These are phyloP conservation scores for Sordaria brevicollis DNA, from an alignment of 495 filamentous ascomycete species.

Conservation along the genomic window DNA sequence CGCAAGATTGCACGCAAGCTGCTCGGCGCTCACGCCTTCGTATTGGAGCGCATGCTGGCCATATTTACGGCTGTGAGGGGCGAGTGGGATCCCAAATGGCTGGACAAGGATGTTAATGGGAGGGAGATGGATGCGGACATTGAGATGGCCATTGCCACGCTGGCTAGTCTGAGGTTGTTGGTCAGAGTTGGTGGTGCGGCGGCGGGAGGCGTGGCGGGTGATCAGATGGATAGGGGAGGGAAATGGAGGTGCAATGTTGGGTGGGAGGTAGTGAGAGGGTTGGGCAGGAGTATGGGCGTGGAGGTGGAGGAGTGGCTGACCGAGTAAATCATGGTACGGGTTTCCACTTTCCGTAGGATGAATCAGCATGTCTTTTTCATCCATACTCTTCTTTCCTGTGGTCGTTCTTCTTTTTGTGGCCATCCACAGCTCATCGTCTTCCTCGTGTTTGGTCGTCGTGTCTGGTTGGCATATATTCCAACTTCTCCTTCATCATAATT, in stretches of 20 bases:
- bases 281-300: slow-evolving; percentile 60
- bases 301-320: slow-evolving; percentile 63
- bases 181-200: slow-evolving; percentile 40
- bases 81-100: slow-evolving; percentile 42
- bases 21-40: slow-evolving; percentile 68
- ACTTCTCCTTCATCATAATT: too few relatives aligned
- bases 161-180: slow-evolving; percentile 67
- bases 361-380: too few relatives aligned
- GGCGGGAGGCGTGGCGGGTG: slow-evolving; percentile 24
- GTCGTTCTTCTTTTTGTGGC: too few relatives aligned
- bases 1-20: slow-evolving; percentile 62
- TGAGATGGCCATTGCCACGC: slow-evolving; percentile 65
- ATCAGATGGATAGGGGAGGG: slow-evolving; percentile 50
- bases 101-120: slow-evolving; percentile 5
- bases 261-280: slow-evolving; percentile 56
- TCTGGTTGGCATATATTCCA: too few relatives aligned
- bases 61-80: slow-evolving; percentile 75
- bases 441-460: too few relatives aligned
- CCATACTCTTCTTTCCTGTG: too few relatives aligned
- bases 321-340: slow-evolving; percentile 35
- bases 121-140: slow-evolving; percentile 47
- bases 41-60: slow-evolving; percentile 76
- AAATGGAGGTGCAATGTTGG: slow-evolving; percentile 69
- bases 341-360: too few relatives aligned
- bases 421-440: too few relatives aligned